Evolutionary conservation across 768 basidiomycete species (phyloP).

Genomic region (Calocybe gangraenosa): DNA sequence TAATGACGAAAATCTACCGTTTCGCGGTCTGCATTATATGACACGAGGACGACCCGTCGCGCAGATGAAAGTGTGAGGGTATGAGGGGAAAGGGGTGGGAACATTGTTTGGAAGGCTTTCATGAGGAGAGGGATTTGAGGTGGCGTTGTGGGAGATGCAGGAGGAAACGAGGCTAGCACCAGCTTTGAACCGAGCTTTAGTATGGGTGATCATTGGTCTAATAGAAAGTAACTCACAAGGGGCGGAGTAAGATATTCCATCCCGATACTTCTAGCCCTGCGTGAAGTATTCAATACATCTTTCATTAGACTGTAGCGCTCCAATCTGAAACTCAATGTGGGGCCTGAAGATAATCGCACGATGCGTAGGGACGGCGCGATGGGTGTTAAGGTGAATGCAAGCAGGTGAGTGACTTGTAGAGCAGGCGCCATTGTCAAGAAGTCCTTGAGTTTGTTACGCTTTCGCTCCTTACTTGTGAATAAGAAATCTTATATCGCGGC

Average conservation of each 20-base stretch:
- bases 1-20: slow-evolving; percentile 94
- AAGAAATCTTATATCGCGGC: not conserved
- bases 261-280: slow-evolving; percentile 70
- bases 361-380: slow-evolving; percentile 84
- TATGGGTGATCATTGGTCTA: too few relatives aligned
- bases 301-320: slow-evolving; percentile 91
- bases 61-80: slow-evolving; percentile 81
- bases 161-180: slow-evolving; percentile 86
- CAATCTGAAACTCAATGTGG: slow-evolving; percentile 89
- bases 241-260: slow-evolving; percentile 92
- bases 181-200: slow-evolving; percentile 45
- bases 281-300: slow-evolving; percentile 66
- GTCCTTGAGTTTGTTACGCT: slow-evolving; percentile 88
- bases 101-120: slow-evolving; percentile 95
- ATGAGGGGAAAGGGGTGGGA: slow-evolving; percentile 87
- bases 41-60: slow-evolving; percentile 88
- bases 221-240: slow-evolving; percentile 49
- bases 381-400: slow-evolving; percentile 87
- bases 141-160: slow-evolving; percentile 67
- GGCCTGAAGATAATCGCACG: slow-evolving; percentile 82
- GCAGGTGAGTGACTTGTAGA: slow-evolving; percentile 86
- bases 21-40: slow-evolving; percentile 82
- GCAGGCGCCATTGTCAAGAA: slow-evolving; percentile 90
- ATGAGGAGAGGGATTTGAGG: slow-evolving; percentile 87
- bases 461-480: slow-evolving; percentile 64